A percentile compares a stretch with the other conserved stretches of the same genome.
phyloP scores from a whole-genome alignment of 2,329 filamentous ascomycete genomes.

The Colletotrichum gigasporum region DNA sequence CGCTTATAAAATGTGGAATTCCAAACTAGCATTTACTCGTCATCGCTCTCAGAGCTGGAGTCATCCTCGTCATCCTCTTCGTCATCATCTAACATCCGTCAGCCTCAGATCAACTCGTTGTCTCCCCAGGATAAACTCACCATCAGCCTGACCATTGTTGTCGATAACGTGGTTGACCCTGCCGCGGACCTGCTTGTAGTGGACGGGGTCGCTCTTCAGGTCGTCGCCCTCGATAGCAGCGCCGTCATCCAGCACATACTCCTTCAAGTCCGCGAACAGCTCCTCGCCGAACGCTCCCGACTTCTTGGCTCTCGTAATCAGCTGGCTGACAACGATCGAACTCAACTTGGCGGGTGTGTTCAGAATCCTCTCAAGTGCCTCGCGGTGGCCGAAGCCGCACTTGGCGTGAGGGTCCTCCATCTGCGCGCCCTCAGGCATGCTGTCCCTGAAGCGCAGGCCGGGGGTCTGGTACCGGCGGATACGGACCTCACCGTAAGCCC shows the following conservation, averaged over 20 bases:
- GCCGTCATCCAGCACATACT: constrained; percentile 25
- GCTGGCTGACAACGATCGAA: constrained; percentile 19
- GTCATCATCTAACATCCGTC: neutral
- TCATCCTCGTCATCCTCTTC: constrained; percentile 25
- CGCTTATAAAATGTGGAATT: constrained; percentile 3
- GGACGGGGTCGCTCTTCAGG: constrained; percentile 24
- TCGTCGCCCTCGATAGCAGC: constrained; percentile 26
- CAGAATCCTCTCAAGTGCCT: constrained; percentile 27
- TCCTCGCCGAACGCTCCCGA: constrained; percentile 23
- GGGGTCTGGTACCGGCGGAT: constrained; percentile 30
- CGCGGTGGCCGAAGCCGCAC: constrained; percentile 27
- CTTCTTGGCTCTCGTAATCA: constrained; percentile 26
- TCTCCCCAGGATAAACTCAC: neutral
- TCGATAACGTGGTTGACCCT: neutral
- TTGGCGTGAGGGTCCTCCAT: constrained; percentile 23
- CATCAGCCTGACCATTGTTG: constrained; percentile 25
- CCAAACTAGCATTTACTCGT: constrained; percentile 7
- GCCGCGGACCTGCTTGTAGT: constrained; percentile 26
- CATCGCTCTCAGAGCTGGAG: constrained; percentile 28
- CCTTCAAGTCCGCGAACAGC: constrained; percentile 26
- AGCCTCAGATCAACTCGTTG: neutral
- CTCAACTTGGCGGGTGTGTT: constrained; percentile 27
- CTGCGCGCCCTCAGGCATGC: constrained; percentile 6
- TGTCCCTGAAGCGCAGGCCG: constrained; percentile 25
- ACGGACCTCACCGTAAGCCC: constrained; percentile 24